These are phyloP conservation scores for Phytopythium vexans DNA, from an alignment of 352 stramenopile species.

Conservation along the genomic window DNA sequence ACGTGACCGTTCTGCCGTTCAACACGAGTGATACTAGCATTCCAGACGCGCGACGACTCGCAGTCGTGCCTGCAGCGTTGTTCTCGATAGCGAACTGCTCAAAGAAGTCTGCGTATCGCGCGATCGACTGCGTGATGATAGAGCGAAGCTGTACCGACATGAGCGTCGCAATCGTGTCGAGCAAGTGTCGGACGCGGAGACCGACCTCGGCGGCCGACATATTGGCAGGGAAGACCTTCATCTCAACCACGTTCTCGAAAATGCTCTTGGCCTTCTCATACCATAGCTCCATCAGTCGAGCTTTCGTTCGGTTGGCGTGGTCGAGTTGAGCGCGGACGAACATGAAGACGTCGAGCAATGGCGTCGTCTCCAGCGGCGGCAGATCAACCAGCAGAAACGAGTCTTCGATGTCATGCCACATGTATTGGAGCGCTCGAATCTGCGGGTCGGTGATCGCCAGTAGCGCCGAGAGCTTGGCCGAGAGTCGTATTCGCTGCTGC, in stretches of 20 bases:
- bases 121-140: constrained; percentile 62
- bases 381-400: constrained; percentile 46
- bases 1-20: constrained; percentile 7
- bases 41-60: background rate
- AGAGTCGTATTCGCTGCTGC: constrained; percentile 11
- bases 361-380: constrained; percentile 17
- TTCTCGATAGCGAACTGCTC: constrained; percentile 32
- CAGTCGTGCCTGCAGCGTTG: background rate
- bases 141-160: constrained; percentile 76
- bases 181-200: constrained; percentile 38
- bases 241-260: constrained; percentile 33
- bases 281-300: constrained; percentile 56
- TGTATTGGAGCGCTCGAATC: constrained; percentile 47
- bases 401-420: constrained; percentile 59
- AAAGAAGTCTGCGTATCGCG: constrained; percentile 66
- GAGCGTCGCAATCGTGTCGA: constrained; percentile 56
- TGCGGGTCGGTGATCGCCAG: constrained; percentile 52
- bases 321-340: constrained; percentile 59
- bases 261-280: constrained; percentile 44
- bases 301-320: constrained; percentile 39
- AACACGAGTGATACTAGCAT: constrained; percentile 6
- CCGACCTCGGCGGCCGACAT: constrained; percentile 17
- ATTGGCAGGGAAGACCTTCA: constrained; percentile 22
- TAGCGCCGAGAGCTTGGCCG: constrained; percentile 30
- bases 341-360: constrained; percentile 33